phyloP scores from a whole-genome alignment of 2,329 filamentous ascomycete species.

The Talaromyces piceae region DNA sequence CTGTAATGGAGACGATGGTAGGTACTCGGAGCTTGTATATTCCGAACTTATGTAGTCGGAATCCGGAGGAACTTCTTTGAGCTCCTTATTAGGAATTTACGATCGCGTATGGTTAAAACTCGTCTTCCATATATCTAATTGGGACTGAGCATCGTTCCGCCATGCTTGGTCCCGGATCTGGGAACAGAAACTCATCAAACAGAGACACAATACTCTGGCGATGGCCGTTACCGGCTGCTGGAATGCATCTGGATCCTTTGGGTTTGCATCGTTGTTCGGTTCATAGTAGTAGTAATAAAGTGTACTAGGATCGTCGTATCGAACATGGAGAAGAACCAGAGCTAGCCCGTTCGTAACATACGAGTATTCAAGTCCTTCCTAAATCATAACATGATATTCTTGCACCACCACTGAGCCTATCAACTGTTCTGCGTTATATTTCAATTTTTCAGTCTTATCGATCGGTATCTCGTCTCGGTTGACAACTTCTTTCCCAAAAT shows the following conservation, averaged over 20 bases:
- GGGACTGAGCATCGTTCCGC: slow-evolving; percentile 13
- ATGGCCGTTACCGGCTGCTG: slow-evolving; percentile 14
- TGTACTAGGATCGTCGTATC: slow-evolving; percentile 16
- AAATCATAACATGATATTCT: slow-evolving; percentile 24
- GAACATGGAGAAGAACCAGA: slow-evolving; percentile 15
- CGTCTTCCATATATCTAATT: slow-evolving; percentile 17
- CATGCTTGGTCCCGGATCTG: slow-evolving; percentile 16
- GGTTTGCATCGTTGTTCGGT: slow-evolving; percentile 16
- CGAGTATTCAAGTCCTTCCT: slow-evolving; percentile 21
- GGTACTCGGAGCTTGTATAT: background rate
- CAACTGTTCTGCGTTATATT: slow-evolving; percentile 10
- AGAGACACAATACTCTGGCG: slow-evolving; percentile 14
- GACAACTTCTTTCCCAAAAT: slow-evolving; percentile 17
- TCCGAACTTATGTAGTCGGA: slow-evolving; percentile 13
- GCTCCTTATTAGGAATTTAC: slow-evolving; percentile 16
- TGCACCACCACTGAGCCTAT: slow-evolving; percentile 17
- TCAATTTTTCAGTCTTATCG: slow-evolving; percentile 6
- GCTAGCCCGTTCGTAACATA: slow-evolving; percentile 19
- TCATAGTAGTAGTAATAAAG: slow-evolving; percentile 24
- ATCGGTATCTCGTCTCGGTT: slow-evolving; percentile 10
- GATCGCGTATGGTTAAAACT: slow-evolving; percentile 17
- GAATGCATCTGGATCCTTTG: slow-evolving; percentile 6
- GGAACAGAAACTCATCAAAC: slow-evolving; percentile 13
- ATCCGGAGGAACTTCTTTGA: slow-evolving; percentile 13
- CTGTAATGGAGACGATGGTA: background rate